Base-by-base conservation (phyloP, 371 early-diverging fungal species). In the Circinella minor region DNA sequence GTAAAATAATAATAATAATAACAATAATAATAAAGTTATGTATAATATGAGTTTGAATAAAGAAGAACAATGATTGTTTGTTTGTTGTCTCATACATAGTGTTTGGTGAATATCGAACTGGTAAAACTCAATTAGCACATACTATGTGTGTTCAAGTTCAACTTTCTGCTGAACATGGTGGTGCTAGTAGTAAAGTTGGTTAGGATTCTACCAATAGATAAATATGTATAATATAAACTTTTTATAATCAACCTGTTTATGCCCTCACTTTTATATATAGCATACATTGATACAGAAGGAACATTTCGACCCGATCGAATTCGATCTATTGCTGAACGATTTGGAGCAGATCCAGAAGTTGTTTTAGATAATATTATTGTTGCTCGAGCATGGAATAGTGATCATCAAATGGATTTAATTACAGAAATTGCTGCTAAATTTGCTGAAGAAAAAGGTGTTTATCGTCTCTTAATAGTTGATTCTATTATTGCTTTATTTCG, bases 281-380 rank as follows among this genome's bases (percentile, higher is more conserved):
- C 94, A 0, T 92, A 82, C 68, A 95, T 95, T 74, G 95, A 95
- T 73, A 95, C 95, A 0, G 95, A 95, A 74, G 94, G 92, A 43
- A 92, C 89, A 5, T 92, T 92, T 61, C 85, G 95, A 7, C 95
- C 95, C 7, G 94, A 93, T 60, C 86, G 95, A 49, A 88, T 95
- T 18, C 77, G 76, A 34, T 77, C 88, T 15, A 94, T 95, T 39
- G 93, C 95, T 3, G 86, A 83, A n/a, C 81, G 95, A n/a, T 93
- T 89, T 74, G 88, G 86, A 11, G 71, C 92, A 13, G 92, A 94
- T 61, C 72, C 87, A 7, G 89, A 90, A 18, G 74, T 83, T 3
- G 89, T 87, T 3, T 73, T 92, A 10, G 92, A 92, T 20, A 92
- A 92, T 63, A 85, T 92, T 36, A 72, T 90, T 13, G 90, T 87